Evolutionary conservation across 495 filamentous ascomycete species (phyloP), one percentile per base, ranked within the genome.

Genomic region (Bathelium albidoporum): DNA sequence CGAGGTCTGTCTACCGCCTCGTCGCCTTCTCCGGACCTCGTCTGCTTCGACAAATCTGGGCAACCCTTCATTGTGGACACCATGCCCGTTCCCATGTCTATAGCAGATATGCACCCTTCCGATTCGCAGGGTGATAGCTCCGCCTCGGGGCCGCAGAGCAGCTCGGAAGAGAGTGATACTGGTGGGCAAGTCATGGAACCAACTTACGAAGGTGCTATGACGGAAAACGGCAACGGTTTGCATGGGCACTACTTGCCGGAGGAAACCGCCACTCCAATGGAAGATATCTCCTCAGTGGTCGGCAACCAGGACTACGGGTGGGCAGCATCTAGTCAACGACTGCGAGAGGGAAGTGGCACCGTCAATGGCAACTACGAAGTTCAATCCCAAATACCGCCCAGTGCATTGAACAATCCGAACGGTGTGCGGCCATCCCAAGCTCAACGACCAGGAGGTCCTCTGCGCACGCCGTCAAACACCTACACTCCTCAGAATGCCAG

Each of bases 381-480:
- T 9, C 24, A n/a, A 28, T 9, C 49, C 2, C 49, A 55, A 20
- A 9, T 29, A 3, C 12, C 9, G n/a, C 20, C 24, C 7, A 55
- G 29, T 55, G 49, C 5, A 28, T 29, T 55, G 49, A 55, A 55
- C 24, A 20, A 11, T 29, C 16, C 29, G 49, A 55, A 55, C 24
- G 24, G 7, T 29, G 49, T 26, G 7, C 24, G 49, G n/a, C 49
- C 24, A 26, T 16, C 49, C 16, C 49, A 26, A 29, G 9, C 49
- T 55, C 36, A 45, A 29, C 60, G 61, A 58, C 61, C 61, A 16
- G 26, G 44, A 16, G 61, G 49, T 29, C 49, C 43, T 58, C 31
- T 63, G 18, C 75, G 86, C 65, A 87, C 84, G 29, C 87, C 87
- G 1, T 89, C 86, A 24, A 87, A 80, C 68, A 89, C 87, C 44